Evolutionary conservation across 768 basidiomycete genomes (phyloP).

Genomic region (Leccinum pellstonianum): DNA sequence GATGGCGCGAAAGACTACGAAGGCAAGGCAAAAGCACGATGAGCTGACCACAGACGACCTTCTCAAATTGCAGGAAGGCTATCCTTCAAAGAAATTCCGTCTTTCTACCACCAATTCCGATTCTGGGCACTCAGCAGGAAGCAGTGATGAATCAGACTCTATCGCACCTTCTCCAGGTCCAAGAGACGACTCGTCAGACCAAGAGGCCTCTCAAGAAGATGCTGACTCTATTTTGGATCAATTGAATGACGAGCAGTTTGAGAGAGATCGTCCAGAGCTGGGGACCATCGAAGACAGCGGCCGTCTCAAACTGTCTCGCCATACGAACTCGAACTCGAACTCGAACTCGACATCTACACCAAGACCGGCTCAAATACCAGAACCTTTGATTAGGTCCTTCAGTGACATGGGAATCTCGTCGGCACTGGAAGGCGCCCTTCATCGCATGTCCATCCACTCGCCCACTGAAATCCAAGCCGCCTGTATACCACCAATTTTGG

Average conservation of each 20-base stretch:
- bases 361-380: conserved; percentile 6
- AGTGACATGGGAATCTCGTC: conserved; percentile 57
- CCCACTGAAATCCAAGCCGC: conserved; percentile 90
- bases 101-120: conserved; percentile 3
- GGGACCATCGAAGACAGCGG: conserved; percentile 13
- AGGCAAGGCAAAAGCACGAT: conserved; percentile 19
- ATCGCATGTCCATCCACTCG: conserved; percentile 76
- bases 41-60: conserved; percentile 46
- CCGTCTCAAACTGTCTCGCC: conserved; percentile 23
- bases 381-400: conserved; percentile 40
- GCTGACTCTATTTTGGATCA: conserved; percentile 10
- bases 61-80: conserved; percentile 45
- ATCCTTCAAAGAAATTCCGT: conserved; percentile 37
- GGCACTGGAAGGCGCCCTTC: conserved; percentile 61
- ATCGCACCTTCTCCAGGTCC: conserved; percentile 2
- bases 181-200: conserved; percentile 17
- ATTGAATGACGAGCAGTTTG: background rate
- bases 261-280: background rate
- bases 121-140: background rate
- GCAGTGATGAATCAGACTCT: conserved; percentile 4
- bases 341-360: conserved; percentile 12
- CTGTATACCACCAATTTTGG: conserved; percentile 84
- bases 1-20: background rate
- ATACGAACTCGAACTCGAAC: conserved; percentile 16
- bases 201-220: conserved; percentile 18